Base-by-base conservation (phyloP, 257 asterid genomes). In the Schizonepeta tenuifolia region DNA sequence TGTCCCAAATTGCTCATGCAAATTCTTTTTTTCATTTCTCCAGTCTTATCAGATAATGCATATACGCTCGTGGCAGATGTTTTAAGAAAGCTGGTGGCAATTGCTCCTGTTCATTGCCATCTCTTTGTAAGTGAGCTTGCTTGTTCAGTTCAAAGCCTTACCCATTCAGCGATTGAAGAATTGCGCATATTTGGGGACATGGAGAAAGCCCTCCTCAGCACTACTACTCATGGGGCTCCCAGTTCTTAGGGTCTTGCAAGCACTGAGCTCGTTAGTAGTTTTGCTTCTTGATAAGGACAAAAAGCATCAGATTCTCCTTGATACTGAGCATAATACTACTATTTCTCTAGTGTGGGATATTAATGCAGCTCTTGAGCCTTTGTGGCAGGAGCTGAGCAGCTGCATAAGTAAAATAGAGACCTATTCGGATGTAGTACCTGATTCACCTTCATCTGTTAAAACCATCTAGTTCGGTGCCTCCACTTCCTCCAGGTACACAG, bases 401-500 rank as follows among this genome's bases (percentile, higher is more conserved):
- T 93, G 95, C 83, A 89, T 93, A 51, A 84, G 91, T 89, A 90
- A 88, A 81, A 89, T 93, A 78, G 98, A 93, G 85, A 78, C 80
- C 85, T 86, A 82, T 80, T 89, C 97, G 2, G 97, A 90, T 78
- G 77, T 88, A 35, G 69, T 84, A 51, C 83, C 93, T 76, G 97
- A 86, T 71, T 65, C 90, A 69, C 78, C 78, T 21, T 81, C 93
- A 12, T 75, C 96, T 38, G 75, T 79, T 65, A 89, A n/a, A 79
- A 76, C 88, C 93, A 46, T 81, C 98, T 24, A 83, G 87, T 28
- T 78, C 83, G 5, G 85, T 83, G 81, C 85, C 96, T 44, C 89
- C 95, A 5, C 97, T 93, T 70, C 98, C 98, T 31, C 89, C 96
- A 1, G 98, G 98, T 22, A 85, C 96, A 67, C 98, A 93, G 82